Evolutionary conservation across 2,329 filamentous ascomycete genomes (phyloP), one percentile per base, ranked within the genome.

Genomic region (Arthrobotrys sphaeroides): DNA sequence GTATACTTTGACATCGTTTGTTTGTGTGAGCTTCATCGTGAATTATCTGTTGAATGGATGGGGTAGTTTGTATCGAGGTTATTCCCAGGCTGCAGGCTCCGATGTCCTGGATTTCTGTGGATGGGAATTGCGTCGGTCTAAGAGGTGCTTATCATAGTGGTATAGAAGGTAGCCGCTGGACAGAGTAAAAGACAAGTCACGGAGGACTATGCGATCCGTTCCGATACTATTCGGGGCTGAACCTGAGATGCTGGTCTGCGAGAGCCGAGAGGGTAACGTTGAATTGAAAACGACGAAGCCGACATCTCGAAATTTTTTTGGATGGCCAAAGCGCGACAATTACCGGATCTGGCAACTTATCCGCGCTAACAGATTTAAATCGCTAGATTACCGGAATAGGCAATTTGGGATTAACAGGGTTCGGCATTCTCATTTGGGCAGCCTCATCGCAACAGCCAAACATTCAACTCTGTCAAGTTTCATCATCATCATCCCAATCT

Each of bases 1-100:
- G 82, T 99, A 99, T 1, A 97, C 94, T 69, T 92, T 91, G 73
- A 97, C 91, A 47, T 90, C 87, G 77, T 92, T 92, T 78, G 92
- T 89, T 80, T 93, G 93, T 26, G 90, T 90, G 82, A 94, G 88
- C 85, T 93, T 93, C 92, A 94, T 94, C 74, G 66, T 81, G 78
- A 36, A 57, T 5, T 77, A 64, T 74, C 26, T 13, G 24, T 24
- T 57, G 5, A 13, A 43, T 33, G 38, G 9, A 24, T 9, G n/a
- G 12, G 26, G 28, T 20, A 10, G n/a, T 36, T n/a, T n/a, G 16
- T 60, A 31, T 42, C 18, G 31, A 67, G 38, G 36, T 18, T 43
- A n/a, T n/a, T n/a, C n/a, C n/a, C n/a, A 36, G 47, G 45, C 16
- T 66, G 20, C 18, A 28, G 13, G 36, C 45, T 31, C 12, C 31